phyloP scores from a whole-genome alignment of 2,329 filamentous ascomycete species.

The Fusarium subtropicale region DNA sequence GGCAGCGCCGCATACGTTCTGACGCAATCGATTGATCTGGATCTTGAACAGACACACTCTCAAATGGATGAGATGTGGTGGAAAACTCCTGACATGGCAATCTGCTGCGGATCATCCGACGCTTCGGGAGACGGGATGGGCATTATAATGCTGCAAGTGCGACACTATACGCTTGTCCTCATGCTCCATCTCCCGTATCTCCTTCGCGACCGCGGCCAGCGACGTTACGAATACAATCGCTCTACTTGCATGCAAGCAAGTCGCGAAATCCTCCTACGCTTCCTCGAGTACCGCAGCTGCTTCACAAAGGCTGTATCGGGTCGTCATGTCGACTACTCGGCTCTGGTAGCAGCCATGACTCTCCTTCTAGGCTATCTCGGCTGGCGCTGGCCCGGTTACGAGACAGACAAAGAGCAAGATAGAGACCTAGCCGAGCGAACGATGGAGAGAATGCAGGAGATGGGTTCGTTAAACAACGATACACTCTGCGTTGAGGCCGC shows the following conservation, averaged over 20 bases:
- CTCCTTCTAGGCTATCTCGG: conserved; percentile 64
- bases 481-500: conserved; percentile 57
- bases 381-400: conserved; percentile 47
- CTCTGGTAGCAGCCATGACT: conserved; percentile 63
- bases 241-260: conserved; percentile 61
- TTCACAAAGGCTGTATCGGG: conserved; percentile 41
- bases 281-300: conserved; percentile 57
- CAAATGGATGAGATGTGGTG: conserved; percentile 60
- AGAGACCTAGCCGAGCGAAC: conserved; percentile 53
- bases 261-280: conserved; percentile 62
- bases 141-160: conserved; percentile 60
- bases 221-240: conserved; percentile 60
- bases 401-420: conserved; percentile 48
- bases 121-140: conserved; percentile 38
- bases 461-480: conserved; percentile 55
- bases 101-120: conserved; percentile 40
- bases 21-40: conserved; percentile 59
- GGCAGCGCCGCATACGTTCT: conserved; percentile 54
- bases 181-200: conserved; percentile 68
- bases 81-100: conserved; percentile 51
- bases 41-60: conserved; percentile 57
- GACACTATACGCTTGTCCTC: conserved; percentile 63
- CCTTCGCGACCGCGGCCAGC: conserved; percentile 56
- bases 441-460: conserved; percentile 53
- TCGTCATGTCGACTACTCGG: conserved; percentile 64